Percentiles rank a stretch among this genome's conserved stretches.
phyloP scores from a whole-genome alignment of 768 basidiomycete species.

The Auricularia sp. region DNA sequence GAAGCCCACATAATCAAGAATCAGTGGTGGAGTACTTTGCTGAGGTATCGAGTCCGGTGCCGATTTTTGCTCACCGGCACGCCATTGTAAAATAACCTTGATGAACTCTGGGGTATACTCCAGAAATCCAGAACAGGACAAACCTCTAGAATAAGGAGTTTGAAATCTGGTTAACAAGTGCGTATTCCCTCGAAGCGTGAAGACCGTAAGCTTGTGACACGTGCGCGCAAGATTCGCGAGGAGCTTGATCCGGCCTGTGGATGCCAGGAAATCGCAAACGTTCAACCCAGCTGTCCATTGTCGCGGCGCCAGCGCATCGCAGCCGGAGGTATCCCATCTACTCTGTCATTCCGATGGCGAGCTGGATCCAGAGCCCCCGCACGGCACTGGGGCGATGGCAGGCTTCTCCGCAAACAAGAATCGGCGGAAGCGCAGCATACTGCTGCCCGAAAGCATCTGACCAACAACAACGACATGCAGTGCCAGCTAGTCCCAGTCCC shows the following conservation, averaged over 20 bases:
- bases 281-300: slow-evolving; percentile 33
- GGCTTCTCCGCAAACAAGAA: slow-evolving; percentile 53
- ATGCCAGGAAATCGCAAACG: slow-evolving; percentile 84
- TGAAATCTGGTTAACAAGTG: slow-evolving; percentile 93
- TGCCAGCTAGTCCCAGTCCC: slow-evolving; percentile 36
- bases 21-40: slow-evolving; percentile 83
- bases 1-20: slow-evolving; percentile 99
- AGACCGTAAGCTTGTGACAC: slow-evolving; percentile 92
- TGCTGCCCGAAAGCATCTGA: slow-evolving; percentile 53
- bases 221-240: slow-evolving; percentile 62
- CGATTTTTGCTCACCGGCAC: slow-evolving; percentile 91
- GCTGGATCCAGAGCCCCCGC: slow-evolving; percentile 55
- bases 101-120: slow-evolving; percentile 89
- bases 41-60: slow-evolving; percentile 79
- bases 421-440: slow-evolving; percentile 34
- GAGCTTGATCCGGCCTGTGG: slow-evolving; percentile 69
- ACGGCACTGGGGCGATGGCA: slow-evolving; percentile 62
- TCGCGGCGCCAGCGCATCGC: slow-evolving; percentile 28
- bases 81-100: slow-evolving; percentile 91
- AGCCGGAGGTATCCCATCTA: neutral
- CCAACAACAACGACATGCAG: slow-evolving; percentile 63
- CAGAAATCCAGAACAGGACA: slow-evolving; percentile 89
- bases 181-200: slow-evolving; percentile 76
- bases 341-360: neutral
- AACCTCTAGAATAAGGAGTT: slow-evolving; percentile 92